Conservation (phyloP, 345 rosid genomes). For the Lumnitzera littorea region DNA sequence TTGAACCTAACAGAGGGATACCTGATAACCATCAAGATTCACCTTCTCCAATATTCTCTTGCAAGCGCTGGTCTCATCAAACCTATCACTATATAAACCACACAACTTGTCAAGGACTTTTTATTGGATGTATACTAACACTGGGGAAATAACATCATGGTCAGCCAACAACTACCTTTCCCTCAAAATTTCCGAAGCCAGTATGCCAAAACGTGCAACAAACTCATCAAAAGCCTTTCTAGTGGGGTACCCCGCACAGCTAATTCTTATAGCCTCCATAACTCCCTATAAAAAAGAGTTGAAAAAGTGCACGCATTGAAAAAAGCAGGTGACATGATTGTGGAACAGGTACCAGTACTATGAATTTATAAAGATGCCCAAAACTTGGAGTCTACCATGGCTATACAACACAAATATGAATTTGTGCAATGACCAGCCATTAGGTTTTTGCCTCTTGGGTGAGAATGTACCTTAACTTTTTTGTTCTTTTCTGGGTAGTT, state of each 20-base stretch:
- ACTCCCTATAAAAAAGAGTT: slow-evolving; percentile 52
- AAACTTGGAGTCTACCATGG: slow-evolving; percentile 1
- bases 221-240: slow-evolving; percentile 78
- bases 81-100: slow-evolving; percentile 23
- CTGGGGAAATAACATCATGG: neutral
- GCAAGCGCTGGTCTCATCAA: slow-evolving; percentile 69
- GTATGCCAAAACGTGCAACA: slow-evolving; percentile 51
- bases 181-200: slow-evolving; percentile 48
- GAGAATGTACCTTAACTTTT: too few relatives aligned
- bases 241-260: slow-evolving; percentile 97
- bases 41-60: slow-evolving; percentile 69
- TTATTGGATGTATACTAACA: neutral
- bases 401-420: too few relatives aligned
- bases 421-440: too few relatives aligned
- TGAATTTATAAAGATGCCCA: slow-evolving; percentile 5
- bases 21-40: slow-evolving; percentile 84
- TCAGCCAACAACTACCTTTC: slow-evolving; percentile 39
- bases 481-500: too few relatives aligned
- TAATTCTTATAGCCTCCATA: slow-evolving; percentile 97
- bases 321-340: slow-evolving; percentile 7
- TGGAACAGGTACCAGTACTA: slow-evolving; percentile 4
- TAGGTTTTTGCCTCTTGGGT: too few relatives aligned
- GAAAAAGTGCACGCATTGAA: neutral
- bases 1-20: slow-evolving; percentile 9
- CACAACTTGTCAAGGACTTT: neutral